Base-by-base conservation (phyloP, 192 early-diverging fungal species). In the Dimargaris cristalligena region DNA sequence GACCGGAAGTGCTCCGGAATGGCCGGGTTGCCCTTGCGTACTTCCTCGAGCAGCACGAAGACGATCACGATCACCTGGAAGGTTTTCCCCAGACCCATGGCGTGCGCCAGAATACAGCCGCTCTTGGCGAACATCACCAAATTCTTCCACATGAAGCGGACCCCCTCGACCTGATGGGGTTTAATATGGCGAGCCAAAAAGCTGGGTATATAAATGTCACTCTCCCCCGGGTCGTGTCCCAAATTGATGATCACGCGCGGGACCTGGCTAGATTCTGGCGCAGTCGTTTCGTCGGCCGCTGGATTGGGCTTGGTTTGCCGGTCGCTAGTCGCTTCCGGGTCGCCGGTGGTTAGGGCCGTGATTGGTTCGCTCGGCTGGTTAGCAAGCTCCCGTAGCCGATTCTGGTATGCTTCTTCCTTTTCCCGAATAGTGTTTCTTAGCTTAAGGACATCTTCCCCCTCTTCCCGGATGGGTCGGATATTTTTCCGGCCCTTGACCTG, bases 21-120 rank as follows among this genome's bases (percentile, higher is more conserved):
- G 45, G 74, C 71, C 31, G 71, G 64, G 57, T 80, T 82, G 0
- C 68, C 64, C 3, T 51, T 52, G 0, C 63, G 60, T n/a, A 87
- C 74, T 57, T 87, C 80, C 13, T 71, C 66, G 20, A 83, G 64
- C 34, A 91, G 59, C 1, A 84, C 87, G 52, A 78, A 82, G 3
- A 92, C 31, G 45, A 91, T 81, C 0, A 78, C 62, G 60, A 94
- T 79, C 11, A 78, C 73, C 62, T 90, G 87, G 16, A 90, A 67
- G 0, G 89, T 91, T 67, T 90, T 89, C 54, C 87, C 90, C 25
- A 94, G 70, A 0, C 91, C 89, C 89, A 92, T 91, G 11, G 78
- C 74, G 67, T 91, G 91, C 0, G 87, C 86, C 34, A 94, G 67
- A 14, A 91, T 75, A 60, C 88, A 89, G 2, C 91, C 89, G 26